Percentiles rank a stretch among this genome's conserved stretches.
These are phyloP conservation scores for Teunomyces funiuensis DNA, from an alignment of 805 yeast genomes.

Conservation along the genomic window DNA sequence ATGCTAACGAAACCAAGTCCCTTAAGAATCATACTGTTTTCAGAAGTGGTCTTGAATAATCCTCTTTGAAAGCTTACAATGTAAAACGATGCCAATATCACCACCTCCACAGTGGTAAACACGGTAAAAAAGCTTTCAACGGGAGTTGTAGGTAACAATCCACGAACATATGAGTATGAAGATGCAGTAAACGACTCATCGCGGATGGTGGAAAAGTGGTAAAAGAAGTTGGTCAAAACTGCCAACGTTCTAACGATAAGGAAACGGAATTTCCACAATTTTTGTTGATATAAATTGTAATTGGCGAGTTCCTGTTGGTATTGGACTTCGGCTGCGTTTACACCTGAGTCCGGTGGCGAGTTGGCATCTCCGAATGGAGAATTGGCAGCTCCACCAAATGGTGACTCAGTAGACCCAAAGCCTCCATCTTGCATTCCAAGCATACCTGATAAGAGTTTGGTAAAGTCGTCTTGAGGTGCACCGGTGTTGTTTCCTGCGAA, in stretches of 20 bases:
- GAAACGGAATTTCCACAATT: constrained; percentile 31
- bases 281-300: constrained; percentile 34
- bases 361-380: constrained; percentile 4
- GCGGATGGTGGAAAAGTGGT: constrained; percentile 24
- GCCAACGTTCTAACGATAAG: constrained; percentile 28
- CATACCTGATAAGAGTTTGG: constrained; percentile 3
- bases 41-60: constrained; percentile 22
- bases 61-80: constrained; percentile 25
- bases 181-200: constrained; percentile 26
- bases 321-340: constrained; percentile 19
- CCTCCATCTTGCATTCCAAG: constrained; percentile 2
- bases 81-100: constrained; percentile 34
- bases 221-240: constrained; percentile 31
- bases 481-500: constrained; percentile 18
- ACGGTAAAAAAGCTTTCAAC: constrained; percentile 22
- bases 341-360: constrained; percentile 3
- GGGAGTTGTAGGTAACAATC: constrained; percentile 12
- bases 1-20: constrained; percentile 31
- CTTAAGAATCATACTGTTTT: constrained; percentile 27
- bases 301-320: constrained; percentile 30
- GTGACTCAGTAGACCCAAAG: constrained; percentile 8
- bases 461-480: not conserved
- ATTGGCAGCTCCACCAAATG: constrained; percentile 5
- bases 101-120: constrained; percentile 33
- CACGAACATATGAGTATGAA: constrained; percentile 25